Conservation (phyloP, 495 filamentous ascomycete species). For the Aspergillus carlsbadensis region DNA sequence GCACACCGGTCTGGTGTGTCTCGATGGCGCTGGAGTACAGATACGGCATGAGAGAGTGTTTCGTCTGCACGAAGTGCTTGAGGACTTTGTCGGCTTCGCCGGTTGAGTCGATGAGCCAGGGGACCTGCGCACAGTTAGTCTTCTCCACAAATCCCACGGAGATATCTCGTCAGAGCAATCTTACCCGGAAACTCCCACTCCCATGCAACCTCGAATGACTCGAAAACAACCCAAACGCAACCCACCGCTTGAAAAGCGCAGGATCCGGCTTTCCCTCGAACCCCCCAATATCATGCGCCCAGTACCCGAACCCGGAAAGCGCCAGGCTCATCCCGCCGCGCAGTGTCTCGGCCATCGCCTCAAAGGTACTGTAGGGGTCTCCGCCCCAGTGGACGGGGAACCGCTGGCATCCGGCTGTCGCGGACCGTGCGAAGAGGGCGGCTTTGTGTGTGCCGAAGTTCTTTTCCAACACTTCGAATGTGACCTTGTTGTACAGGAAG, state of each 20-base stretch:
- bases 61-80: conserved; percentile 5
- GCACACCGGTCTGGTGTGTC: conserved; percentile 8
- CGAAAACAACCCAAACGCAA: conserved; percentile 14
- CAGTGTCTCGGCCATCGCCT: conserved; percentile 15
- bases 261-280: conserved; percentile 15
- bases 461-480: conserved; percentile 7
- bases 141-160: background rate
- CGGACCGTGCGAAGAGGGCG: conserved; percentile 14
- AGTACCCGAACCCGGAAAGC: conserved; percentile 13
- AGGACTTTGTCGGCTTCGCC: conserved; percentile 11
- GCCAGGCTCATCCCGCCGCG: conserved; percentile 15
- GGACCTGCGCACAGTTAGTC: conserved; percentile 7
- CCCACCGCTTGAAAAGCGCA: conserved; percentile 12
- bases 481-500: conserved; percentile 16
- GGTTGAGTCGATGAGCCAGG: conserved; percentile 8
- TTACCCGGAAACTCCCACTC: conserved; percentile 13
- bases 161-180: background rate
- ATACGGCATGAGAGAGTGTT: conserved; percentile 16
- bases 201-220: conserved; percentile 14
- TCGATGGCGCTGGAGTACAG: conserved; percentile 12
- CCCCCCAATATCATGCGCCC: conserved; percentile 14
- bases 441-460: conserved; percentile 13
- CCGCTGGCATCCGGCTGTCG: conserved; percentile 11
- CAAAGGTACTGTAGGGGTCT: conserved; percentile 14
- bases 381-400: conserved; percentile 17